Conservation (phyloP, 768 basidiomycete genomes). For the Dentipellis fragilis region DNA sequence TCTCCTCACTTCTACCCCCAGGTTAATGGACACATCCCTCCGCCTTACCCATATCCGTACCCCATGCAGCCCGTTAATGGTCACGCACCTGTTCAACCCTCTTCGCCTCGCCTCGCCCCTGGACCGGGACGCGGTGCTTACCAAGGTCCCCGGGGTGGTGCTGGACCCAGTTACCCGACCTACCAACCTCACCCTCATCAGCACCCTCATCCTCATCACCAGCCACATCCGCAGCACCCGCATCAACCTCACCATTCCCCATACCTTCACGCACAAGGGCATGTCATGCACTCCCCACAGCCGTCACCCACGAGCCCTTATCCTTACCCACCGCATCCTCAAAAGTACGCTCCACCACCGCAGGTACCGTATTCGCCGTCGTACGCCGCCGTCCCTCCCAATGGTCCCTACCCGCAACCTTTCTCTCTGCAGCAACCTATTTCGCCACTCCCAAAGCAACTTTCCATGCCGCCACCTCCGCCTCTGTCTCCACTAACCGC, state of each 20-base stretch:
- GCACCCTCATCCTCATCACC: slow-evolving; percentile 27
- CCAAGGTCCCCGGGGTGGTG: slow-evolving; percentile 21
- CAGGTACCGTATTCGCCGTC: slow-evolving; percentile 22
- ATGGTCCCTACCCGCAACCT: slow-evolving; percentile 26
- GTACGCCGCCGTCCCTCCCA: slow-evolving; percentile 16
- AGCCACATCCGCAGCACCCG: slow-evolving; percentile 29
- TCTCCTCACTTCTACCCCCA: slow-evolving; percentile 16
- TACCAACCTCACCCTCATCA: slow-evolving; percentile 26
- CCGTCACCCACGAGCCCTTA: slow-evolving; percentile 20
- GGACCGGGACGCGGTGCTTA: slow-evolving; percentile 25
- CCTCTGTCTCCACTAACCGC: slow-evolving; percentile 10
- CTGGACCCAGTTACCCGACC: slow-evolving; percentile 29
- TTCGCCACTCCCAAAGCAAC: slow-evolving; percentile 56
- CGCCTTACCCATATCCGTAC: slow-evolving; percentile 22
- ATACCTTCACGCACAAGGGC: slow-evolving; percentile 15
- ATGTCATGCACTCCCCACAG: slow-evolving; percentile 17
- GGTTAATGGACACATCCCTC: slow-evolving; percentile 11
- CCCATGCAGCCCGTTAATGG: slow-evolving; percentile 30
- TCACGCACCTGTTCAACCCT: slow-evolving; percentile 25
- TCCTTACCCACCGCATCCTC: slow-evolving; percentile 15
- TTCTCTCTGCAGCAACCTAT: slow-evolving; percentile 39
- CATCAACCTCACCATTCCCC: slow-evolving; percentile 14
- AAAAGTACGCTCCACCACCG: slow-evolving; percentile 20
- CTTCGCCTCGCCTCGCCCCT: slow-evolving; percentile 27
- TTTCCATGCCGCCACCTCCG: slow-evolving; percentile 35